phyloP scores from a whole-genome alignment of 2,329 filamentous ascomycete genomes.

The Trichoderma sp. region DNA sequence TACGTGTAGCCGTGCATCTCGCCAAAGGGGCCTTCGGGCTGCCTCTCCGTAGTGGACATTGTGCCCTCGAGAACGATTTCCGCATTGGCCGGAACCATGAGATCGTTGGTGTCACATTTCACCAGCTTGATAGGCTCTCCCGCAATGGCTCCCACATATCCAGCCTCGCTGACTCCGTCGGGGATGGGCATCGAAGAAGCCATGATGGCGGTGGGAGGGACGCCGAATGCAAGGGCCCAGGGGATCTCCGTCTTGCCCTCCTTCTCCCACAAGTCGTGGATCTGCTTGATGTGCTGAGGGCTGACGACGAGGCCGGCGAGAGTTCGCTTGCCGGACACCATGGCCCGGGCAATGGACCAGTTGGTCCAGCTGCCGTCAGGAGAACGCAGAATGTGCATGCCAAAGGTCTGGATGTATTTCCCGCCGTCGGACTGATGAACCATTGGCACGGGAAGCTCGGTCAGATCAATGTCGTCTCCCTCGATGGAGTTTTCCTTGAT shows the following conservation, averaged over 20 bases:
- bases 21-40: constrained; percentile 48
- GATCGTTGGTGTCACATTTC: constrained; percentile 50
- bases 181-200: constrained; percentile 49
- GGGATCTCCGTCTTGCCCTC: constrained; percentile 42
- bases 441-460: neutral
- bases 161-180: constrained; percentile 46
- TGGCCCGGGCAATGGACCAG: constrained; percentile 45
- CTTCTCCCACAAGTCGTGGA: constrained; percentile 46
- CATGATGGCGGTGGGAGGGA: constrained; percentile 49
- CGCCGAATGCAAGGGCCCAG: constrained; percentile 47
- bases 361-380: neutral
- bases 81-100: constrained; percentile 46
- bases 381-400: neutral
- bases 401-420: neutral
- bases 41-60: constrained; percentile 42
- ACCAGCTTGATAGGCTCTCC: constrained; percentile 45
- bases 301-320: constrained; percentile 41
- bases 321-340: constrained; percentile 44
- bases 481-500: constrained; percentile 2
- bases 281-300: constrained; percentile 47
- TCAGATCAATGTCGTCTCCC: neutral
- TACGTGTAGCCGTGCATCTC: constrained; percentile 34
- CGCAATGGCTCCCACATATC: constrained; percentile 46
- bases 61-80: constrained; percentile 53
- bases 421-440: neutral